Percentiles rank a stretch among this genome's conserved stretches.
These are phyloP conservation scores for Globisporangium yorkense DNA, from an alignment of 352 stramenopile species.

Conservation along the genomic window DNA sequence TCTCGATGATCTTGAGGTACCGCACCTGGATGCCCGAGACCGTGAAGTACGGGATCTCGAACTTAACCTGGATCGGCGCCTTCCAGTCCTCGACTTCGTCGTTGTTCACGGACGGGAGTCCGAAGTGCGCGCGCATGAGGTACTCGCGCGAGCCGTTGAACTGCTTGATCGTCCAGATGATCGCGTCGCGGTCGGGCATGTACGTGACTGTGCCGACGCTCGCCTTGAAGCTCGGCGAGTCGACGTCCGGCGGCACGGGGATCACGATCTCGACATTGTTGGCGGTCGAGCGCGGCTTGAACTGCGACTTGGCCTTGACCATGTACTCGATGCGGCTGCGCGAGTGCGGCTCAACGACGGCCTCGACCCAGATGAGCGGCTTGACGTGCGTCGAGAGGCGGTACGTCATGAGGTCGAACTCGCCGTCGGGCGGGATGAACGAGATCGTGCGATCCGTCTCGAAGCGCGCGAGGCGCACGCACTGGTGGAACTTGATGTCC, in stretches of 20 bases:
- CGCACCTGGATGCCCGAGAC: conserved; percentile 98
- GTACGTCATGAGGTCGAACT: conserved; percentile 99
- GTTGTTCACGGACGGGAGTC: conserved; percentile 95
- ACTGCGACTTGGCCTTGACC: conserved; percentile 97
- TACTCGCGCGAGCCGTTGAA: conserved; percentile 98
- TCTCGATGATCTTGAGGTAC: conserved; percentile 99
- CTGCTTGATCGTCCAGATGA: conserved; percentile 99
- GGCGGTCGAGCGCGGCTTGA: conserved; percentile 97
- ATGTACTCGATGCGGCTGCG: conserved; percentile 98
- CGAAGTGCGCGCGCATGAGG: conserved; percentile 99
- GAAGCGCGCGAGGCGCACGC: conserved; percentile 97
- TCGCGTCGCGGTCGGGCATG: conserved; percentile 96
- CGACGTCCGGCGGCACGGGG: conserved; percentile 97
- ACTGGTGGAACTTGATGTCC: conserved; percentile 99
- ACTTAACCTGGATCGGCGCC: conserved; percentile 93
- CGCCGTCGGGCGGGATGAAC: conserved; percentile 99
- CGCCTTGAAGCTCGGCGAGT: conserved; percentile 98
- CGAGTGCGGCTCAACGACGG: conserved; percentile 97
- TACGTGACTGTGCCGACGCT: conserved; percentile 98
- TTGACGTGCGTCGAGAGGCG: conserved; percentile 98
- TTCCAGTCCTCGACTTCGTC: conserved; percentile 85
- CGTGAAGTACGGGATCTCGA: conserved; percentile 95
- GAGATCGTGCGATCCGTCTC: conserved; percentile 99
- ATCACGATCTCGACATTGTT: conserved; percentile 99
- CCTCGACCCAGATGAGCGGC: conserved; percentile 98